A percentile compares a stretch with the other conserved stretches of the same genome.
Evolutionary conservation across 2,329 filamentous ascomycete genomes (phyloP).

Genomic region (Apiospora koreana): DNA sequence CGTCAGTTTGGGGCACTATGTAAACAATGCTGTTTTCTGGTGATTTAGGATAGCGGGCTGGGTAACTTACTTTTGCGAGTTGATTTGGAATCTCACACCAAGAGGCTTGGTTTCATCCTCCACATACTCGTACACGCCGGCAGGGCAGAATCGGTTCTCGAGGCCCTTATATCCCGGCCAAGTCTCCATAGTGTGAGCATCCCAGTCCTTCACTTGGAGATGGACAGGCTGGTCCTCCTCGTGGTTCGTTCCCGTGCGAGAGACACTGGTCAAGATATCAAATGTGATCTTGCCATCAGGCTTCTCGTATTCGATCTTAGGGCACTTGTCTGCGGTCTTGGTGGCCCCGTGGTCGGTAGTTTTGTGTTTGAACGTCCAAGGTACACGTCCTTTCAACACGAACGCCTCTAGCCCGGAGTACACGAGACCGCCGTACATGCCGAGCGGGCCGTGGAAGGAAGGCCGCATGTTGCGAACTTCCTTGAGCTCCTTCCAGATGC

Average conservation of each 20-base stretch:
- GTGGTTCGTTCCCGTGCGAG: constrained; percentile 94
- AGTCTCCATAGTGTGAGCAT: constrained; percentile 78
- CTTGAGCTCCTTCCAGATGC: constrained; percentile 91
- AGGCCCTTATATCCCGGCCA: constrained; percentile 89
- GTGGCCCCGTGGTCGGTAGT: constrained; percentile 77
- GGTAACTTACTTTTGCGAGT: constrained; percentile 84
- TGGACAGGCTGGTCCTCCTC: constrained; percentile 98
- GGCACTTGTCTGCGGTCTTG: constrained; percentile 73
- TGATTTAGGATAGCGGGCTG: background rate
- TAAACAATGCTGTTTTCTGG: background rate
- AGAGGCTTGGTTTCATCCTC: constrained; percentile 85
- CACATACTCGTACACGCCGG: constrained; percentile 96
- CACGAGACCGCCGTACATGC: constrained; percentile 83
- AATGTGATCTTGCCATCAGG: constrained; percentile 94
- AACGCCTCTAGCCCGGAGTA: constrained; percentile 95
- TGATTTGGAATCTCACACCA: constrained; percentile 96
- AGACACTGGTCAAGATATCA: constrained; percentile 94
- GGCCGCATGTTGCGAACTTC: constrained; percentile 97
- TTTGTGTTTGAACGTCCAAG: constrained; percentile 92
- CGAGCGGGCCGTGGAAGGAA: constrained; percentile 85
- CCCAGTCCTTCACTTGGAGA: constrained; percentile 93
- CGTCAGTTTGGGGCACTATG: constrained; percentile 27
- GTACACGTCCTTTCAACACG: constrained; percentile 78
- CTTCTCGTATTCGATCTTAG: constrained; percentile 95
- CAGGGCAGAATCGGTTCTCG: constrained; percentile 96